phyloP scores from a whole-genome alignment of 2,329 filamentous ascomycete genomes.

The Sarocladium strictum region DNA sequence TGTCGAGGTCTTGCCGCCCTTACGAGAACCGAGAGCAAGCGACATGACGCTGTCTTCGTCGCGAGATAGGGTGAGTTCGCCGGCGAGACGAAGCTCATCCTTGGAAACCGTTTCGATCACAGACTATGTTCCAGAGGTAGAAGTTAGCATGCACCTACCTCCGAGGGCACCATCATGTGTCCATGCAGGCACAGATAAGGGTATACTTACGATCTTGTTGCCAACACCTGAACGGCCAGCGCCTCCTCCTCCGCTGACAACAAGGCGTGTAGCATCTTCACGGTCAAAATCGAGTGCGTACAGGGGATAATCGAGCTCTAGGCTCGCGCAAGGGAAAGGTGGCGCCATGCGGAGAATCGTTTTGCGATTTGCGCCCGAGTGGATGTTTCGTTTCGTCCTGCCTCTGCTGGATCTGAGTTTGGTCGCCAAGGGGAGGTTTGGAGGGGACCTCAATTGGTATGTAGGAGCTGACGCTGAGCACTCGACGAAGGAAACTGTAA shows the following conservation, averaged over 20 bases:
- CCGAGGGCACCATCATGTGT: neutral
- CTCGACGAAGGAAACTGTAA: no score
- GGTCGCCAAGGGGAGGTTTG: no score
- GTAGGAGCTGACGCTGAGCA: no score
- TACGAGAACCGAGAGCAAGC: slow-evolving; percentile 62
- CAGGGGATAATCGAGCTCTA: slow-evolving; percentile 73
- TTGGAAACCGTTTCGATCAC: slow-evolving; percentile 65
- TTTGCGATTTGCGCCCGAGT: neutral
- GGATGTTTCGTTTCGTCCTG: neutral
- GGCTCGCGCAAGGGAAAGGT: slow-evolving; percentile 47
- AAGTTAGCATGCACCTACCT: no score
- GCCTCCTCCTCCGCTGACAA: slow-evolving; percentile 85
- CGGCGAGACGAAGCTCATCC: slow-evolving; percentile 55
- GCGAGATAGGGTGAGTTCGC: slow-evolving; percentile 71
- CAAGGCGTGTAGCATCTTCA: slow-evolving; percentile 64
- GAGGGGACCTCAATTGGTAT: no score
- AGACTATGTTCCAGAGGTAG: slow-evolving; percentile 41
- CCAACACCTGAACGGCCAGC: slow-evolving; percentile 73
- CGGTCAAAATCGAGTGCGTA: slow-evolving; percentile 87
- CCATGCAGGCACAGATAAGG: neutral
- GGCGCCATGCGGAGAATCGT: slow-evolving; percentile 26
- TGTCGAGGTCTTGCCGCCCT: slow-evolving; percentile 34
- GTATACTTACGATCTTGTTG: slow-evolving; percentile 71
- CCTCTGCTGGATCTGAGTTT: neutral
- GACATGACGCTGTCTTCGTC: slow-evolving; percentile 88